Conservation (phyloP, 768 basidiomycete genomes). For the Termitomyces sp. region DNA sequence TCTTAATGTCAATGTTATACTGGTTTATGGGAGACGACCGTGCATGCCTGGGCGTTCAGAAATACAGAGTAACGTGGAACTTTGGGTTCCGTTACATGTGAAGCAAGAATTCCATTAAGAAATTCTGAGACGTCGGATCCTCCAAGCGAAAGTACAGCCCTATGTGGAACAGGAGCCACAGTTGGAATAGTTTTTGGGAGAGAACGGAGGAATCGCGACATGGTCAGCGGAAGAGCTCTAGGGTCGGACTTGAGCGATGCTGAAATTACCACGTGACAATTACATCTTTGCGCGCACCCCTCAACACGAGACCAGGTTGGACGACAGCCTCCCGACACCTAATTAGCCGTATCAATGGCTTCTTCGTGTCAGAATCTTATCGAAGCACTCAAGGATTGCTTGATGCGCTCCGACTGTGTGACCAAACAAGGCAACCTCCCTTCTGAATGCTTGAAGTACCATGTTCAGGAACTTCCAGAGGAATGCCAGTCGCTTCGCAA, state of each 20-base stretch:
- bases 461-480: constrained; percentile 73
- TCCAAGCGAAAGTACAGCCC: constrained; percentile 69
- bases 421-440: constrained; percentile 74
- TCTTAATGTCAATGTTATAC: constrained; percentile 7
- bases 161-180: constrained; percentile 59
- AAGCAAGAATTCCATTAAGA: constrained; percentile 73
- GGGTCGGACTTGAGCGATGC: no score
- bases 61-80: constrained; percentile 69
- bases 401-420: constrained; percentile 86
- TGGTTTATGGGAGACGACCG: constrained; percentile 8
- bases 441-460: constrained; percentile 78
- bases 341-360: constrained; percentile 50
- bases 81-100: constrained; percentile 37
- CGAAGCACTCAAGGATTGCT: constrained; percentile 76
- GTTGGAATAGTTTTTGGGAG: constrained; percentile 48
- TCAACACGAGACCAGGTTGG: neutral
- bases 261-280: neutral
- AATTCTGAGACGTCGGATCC: constrained; percentile 82
- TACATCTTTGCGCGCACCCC: neutral
- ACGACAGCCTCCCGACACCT: neutral
- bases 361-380: constrained; percentile 78
- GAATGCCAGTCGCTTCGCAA: constrained; percentile 75
- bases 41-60: constrained; percentile 72
- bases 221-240: neutral
- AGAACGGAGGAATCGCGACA: constrained; percentile 31